Percentiles rank a stretch among this genome's conserved stretches.
Evolutionary conservation across 2,329 filamentous ascomycete genomes (phyloP).

Genomic region (Curvularia lunata): DNA sequence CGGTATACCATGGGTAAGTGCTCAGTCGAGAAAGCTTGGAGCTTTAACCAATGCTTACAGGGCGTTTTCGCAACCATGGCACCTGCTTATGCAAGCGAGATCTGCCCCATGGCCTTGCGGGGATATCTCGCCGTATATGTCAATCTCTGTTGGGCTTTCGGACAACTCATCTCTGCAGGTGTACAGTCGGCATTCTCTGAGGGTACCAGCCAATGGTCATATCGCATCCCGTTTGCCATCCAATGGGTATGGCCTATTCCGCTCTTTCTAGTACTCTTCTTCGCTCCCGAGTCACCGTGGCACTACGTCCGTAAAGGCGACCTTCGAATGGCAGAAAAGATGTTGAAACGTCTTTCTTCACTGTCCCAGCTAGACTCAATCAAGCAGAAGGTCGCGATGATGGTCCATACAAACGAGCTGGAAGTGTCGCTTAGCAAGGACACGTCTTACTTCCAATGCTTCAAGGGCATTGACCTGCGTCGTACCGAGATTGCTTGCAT

Average conservation of each 20-base stretch:
- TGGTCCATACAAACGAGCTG: slow-evolving; percentile 81
- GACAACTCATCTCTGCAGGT: slow-evolving; percentile 72
- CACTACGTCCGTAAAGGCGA: slow-evolving; percentile 70
- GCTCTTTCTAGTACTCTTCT: slow-evolving; percentile 10
- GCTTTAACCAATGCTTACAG: slow-evolving; percentile 12
- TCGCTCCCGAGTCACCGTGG: slow-evolving; percentile 60
- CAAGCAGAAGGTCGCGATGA: slow-evolving; percentile 70
- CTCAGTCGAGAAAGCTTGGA: background rate
- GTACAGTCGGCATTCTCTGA: slow-evolving; percentile 69
- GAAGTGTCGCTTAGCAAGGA: slow-evolving; percentile 70
- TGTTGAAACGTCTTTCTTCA: slow-evolving; percentile 51
- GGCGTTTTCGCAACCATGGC: slow-evolving; percentile 51
- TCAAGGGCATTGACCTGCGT: slow-evolving; percentile 69
- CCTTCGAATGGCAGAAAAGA: slow-evolving; percentile 65
- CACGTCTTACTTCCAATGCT: slow-evolving; percentile 78
- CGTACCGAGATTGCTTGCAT: slow-evolving; percentile 73
- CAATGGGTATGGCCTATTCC: slow-evolving; percentile 73
- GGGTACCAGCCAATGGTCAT: slow-evolving; percentile 66
- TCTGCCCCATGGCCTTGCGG: slow-evolving; percentile 71
- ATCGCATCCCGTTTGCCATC: slow-evolving; percentile 67
- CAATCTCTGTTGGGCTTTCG: slow-evolving; percentile 44
- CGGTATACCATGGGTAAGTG: slow-evolving; percentile 41
- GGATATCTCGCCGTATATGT: slow-evolving; percentile 62
- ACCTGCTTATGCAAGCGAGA: slow-evolving; percentile 58
- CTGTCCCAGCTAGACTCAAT: slow-evolving; percentile 3